Evolutionary conservation across 371 early-diverging fungal genomes (phyloP).

Genomic region (Phascolomyces articulosus): DNA sequence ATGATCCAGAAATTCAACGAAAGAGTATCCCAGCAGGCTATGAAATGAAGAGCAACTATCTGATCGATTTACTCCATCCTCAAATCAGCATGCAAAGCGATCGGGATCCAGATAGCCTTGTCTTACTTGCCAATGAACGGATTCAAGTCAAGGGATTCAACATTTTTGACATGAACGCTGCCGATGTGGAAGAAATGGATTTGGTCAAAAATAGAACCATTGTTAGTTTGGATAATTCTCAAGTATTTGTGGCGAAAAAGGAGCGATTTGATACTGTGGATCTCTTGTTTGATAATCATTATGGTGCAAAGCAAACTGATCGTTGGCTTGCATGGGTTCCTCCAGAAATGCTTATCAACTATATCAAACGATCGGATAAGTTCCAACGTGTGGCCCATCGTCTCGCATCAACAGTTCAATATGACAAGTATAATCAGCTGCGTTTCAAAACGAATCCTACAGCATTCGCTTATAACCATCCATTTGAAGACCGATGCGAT

Average conservation of each 20-base stretch:
- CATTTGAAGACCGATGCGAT: slow-evolving; percentile 61
- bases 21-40: slow-evolving; percentile 56
- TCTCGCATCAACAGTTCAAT: slow-evolving; percentile 73
- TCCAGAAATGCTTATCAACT: slow-evolving; percentile 75
- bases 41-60: slow-evolving; percentile 59
- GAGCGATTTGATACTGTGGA: slow-evolving; percentile 65
- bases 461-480: slow-evolving; percentile 32
- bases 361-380: slow-evolving; percentile 53
- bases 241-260: slow-evolving; percentile 76
- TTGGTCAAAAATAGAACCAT: slow-evolving; percentile 75
- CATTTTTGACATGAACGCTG: slow-evolving; percentile 61
- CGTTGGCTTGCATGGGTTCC: slow-evolving; percentile 90
- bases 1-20: slow-evolving; percentile 49
- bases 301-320: slow-evolving; percentile 50
- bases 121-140: slow-evolving; percentile 66
- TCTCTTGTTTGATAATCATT: slow-evolving; percentile 48
- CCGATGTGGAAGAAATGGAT: slow-evolving; percentile 50
- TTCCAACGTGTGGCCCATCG: slow-evolving; percentile 78
- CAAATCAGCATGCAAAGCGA: slow-evolving; percentile 71
- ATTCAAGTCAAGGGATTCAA: slow-evolving; percentile 65
- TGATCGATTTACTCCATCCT: slow-evolving; percentile 72
- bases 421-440: slow-evolving; percentile 83
- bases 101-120: slow-evolving; percentile 47
- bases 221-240: slow-evolving; percentile 77
- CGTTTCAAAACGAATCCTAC: slow-evolving; percentile 46